Conservation (phyloP, 1,284 basidiomycete genomes). For the Moniliella sp. region DNA sequence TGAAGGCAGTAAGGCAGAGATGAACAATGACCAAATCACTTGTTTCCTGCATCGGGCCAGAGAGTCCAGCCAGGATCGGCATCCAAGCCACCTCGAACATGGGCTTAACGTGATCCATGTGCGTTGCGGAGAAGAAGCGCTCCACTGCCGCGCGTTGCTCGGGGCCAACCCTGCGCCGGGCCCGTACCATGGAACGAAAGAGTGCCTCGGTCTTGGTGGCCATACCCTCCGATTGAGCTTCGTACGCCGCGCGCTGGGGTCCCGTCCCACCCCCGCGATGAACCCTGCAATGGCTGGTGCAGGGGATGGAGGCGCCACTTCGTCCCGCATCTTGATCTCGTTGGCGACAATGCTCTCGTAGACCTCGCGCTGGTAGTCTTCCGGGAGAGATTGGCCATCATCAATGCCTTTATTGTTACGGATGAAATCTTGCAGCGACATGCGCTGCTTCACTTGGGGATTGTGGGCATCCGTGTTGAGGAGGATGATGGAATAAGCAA, state of each 20-base stretch:
- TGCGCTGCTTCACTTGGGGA: slow-evolving; percentile 31
- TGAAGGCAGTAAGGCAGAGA: slow-evolving; percentile 24
- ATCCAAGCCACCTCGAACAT: slow-evolving; percentile 35
- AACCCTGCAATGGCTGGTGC: slow-evolving; percentile 23
- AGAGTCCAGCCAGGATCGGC: slow-evolving; percentile 31
- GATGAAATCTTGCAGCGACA: slow-evolving; percentile 30
- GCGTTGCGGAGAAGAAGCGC: slow-evolving; percentile 30
- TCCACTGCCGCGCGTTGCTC: slow-evolving; percentile 26
- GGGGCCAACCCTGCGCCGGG: slow-evolving; percentile 21
- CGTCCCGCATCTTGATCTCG: slow-evolving; percentile 35
- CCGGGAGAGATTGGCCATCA: slow-evolving; percentile 25
- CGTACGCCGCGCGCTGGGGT: slow-evolving; percentile 29
- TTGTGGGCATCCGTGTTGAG: slow-evolving; percentile 34
- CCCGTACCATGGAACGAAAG: slow-evolving; percentile 32
- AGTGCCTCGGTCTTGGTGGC: slow-evolving; percentile 33
- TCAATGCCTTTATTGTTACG: slow-evolving; percentile 34
- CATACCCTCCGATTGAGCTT: slow-evolving; percentile 31
- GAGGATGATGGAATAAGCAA: slow-evolving; percentile 34
- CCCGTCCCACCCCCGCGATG: slow-evolving; percentile 27
- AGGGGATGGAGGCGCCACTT: slow-evolving; percentile 9
- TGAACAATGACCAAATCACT: slow-evolving; percentile 24
- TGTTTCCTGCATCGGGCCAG: slow-evolving; percentile 27
- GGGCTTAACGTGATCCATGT: slow-evolving; percentile 32
- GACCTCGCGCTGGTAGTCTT: slow-evolving; percentile 21
- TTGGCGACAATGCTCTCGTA: slow-evolving; percentile 31